These are phyloP conservation scores for Aureobasidium melanogenum DNA, from an alignment of 2,329 filamentous ascomycete species.

Conservation along the genomic window DNA sequence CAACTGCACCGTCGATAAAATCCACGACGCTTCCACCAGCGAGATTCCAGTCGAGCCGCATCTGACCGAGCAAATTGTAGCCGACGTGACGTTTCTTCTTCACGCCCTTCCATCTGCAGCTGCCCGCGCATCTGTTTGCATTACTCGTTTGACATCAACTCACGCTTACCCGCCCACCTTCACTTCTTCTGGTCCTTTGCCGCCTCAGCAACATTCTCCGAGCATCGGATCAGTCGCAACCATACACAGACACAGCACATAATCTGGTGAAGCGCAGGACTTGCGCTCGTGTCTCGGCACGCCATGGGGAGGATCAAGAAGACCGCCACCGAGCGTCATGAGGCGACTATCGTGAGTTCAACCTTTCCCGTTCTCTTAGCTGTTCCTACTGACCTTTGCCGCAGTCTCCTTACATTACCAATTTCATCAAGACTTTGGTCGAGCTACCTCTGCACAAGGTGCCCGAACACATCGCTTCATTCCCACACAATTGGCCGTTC, in stretches of 20 bases:
- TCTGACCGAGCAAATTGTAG: conserved; percentile 8
- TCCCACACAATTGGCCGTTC: conserved; percentile 88
- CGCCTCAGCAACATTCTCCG: background rate
- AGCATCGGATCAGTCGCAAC: background rate
- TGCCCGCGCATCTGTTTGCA: conserved; percentile 7
- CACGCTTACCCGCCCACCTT: background rate
- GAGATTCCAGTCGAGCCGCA: background rate
- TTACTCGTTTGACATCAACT: background rate
- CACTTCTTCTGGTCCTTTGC: background rate
- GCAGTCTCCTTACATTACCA: conserved; percentile 78
- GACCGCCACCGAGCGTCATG: conserved; percentile 45
- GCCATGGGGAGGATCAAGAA: conserved; percentile 48
- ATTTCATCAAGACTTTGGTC: conserved; percentile 66
- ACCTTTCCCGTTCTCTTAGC: background rate
- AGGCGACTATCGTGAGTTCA: conserved; percentile 39
- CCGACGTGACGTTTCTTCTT: background rate
- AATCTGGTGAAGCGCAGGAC: conserved; percentile 4
- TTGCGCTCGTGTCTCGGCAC: conserved; percentile 16
- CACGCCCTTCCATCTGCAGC: background rate
- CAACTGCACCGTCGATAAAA: background rate
- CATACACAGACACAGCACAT: background rate
- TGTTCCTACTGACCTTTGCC: conserved; percentile 20
- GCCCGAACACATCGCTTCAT: conserved; percentile 65
- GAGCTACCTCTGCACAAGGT: conserved; percentile 65
- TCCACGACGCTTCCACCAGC: background rate